These are phyloP conservation scores for Eimeria acervulina DNA, from an alignment of 169 alveolate genomes.

Conservation along the genomic window DNA sequence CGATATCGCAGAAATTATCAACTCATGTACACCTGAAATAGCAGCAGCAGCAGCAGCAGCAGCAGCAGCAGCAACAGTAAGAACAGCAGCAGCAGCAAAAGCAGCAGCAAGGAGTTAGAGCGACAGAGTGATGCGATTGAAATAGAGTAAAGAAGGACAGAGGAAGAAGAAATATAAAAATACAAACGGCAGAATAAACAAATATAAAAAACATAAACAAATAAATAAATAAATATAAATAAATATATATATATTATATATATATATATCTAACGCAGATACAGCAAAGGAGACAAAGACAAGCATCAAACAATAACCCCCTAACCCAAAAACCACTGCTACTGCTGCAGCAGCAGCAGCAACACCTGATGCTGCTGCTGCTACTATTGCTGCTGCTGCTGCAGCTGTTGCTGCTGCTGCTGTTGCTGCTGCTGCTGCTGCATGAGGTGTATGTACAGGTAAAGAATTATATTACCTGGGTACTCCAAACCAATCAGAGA, in stretches of 20 bases:
- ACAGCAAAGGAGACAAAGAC: no score
- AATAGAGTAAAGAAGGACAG: neutral
- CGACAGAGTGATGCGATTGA: neutral
- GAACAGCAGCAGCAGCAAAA: neutral
- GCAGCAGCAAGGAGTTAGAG: neutral
- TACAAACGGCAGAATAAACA: no score
- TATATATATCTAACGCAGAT: no score
- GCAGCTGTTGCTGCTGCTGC: no score
- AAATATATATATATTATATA: no score
- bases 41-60: conserved; percentile 2
- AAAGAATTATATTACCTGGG: conserved; percentile 92
- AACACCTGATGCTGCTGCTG: no score
- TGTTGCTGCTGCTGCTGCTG: no score
- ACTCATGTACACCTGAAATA: conserved; percentile 85
- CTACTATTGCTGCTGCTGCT: no score
- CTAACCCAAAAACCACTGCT: conserved; percentile 87
- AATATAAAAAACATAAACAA: no score
- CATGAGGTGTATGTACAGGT: neutral
- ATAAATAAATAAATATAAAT: no score
- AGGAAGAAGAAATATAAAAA: no score
- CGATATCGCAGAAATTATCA: conserved; percentile 86
- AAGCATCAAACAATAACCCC: no score
- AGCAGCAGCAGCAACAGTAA: neutral
- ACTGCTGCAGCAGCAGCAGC: neutral
- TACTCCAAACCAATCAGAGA: conserved; percentile 96